Conservation (phyloP, 495 filamentous ascomycete genomes). For the Penicillium crystallinum region DNA sequence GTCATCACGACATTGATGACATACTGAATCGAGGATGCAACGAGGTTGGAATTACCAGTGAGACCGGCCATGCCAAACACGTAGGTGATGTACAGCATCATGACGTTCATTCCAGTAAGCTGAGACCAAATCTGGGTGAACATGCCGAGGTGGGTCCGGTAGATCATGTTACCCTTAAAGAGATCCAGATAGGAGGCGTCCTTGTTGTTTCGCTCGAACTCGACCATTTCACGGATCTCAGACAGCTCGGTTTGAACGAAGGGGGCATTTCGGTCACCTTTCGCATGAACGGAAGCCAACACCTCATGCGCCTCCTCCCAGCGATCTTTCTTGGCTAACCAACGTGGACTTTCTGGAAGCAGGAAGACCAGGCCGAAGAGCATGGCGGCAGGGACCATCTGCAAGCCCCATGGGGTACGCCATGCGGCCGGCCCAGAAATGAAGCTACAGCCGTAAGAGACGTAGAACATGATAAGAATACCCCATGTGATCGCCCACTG, state of each 20-base stretch:
- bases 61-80: conserved; percentile 70
- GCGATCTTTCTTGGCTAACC: conserved; percentile 65
- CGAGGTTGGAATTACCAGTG: conserved; percentile 46
- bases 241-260: conserved; percentile 60
- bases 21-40: conserved; percentile 72
- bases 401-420: conserved; percentile 70
- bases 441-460: conserved; percentile 48
- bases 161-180: conserved; percentile 65
- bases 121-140: conserved; percentile 85
- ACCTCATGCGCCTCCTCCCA: conserved; percentile 64
- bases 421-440: conserved; percentile 57
- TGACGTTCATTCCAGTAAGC: conserved; percentile 80
- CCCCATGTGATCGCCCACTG: conserved; percentile 78
- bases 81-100: conserved; percentile 67
- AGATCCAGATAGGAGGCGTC: conserved; percentile 66
- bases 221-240: conserved; percentile 65
- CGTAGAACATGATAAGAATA: conserved; percentile 69
- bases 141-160: conserved; percentile 67
- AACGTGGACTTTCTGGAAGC: conserved; percentile 68
- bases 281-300: conserved; percentile 57
- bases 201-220: conserved; percentile 59
- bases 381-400: conserved; percentile 62
- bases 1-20: conserved; percentile 54
- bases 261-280: conserved; percentile 54
- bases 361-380: conserved; percentile 56